phyloP scores from a whole-genome alignment of 352 stramenopile genomes.

The Globisporangium parvum region DNA sequence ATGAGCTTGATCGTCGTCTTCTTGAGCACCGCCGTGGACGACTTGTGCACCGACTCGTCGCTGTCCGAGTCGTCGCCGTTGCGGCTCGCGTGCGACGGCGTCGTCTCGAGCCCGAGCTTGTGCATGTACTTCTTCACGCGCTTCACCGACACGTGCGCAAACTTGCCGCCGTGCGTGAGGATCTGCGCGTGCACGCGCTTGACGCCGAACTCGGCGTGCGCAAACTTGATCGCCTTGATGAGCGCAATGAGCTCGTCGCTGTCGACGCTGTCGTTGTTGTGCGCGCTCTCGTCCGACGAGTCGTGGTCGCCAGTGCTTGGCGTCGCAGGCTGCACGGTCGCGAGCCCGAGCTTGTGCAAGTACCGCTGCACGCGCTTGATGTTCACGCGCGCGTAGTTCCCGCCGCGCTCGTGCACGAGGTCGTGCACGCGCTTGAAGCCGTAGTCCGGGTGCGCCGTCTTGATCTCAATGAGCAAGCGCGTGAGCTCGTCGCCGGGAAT shows the following conservation, averaged over 20 bases:
- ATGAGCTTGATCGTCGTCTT: slow-evolving; percentile 65
- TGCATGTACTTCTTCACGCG: slow-evolving; percentile 84
- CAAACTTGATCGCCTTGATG: slow-evolving; percentile 87
- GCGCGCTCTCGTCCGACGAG: slow-evolving; percentile 19
- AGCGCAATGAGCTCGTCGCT: slow-evolving; percentile 78
- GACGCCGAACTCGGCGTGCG: slow-evolving; percentile 68
- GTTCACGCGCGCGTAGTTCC: slow-evolving; percentile 24
- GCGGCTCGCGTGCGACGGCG: slow-evolving; percentile 11
- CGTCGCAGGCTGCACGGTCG: slow-evolving; percentile 4
- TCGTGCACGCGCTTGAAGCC: slow-evolving; percentile 30
- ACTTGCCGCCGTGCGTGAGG: slow-evolving; percentile 72
- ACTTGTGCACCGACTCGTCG: slow-evolving; percentile 6
- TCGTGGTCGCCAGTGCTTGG: slow-evolving; percentile 5
- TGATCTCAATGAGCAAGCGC: slow-evolving; percentile 32
- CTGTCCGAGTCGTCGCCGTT: slow-evolving; percentile 20
- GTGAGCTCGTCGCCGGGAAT: slow-evolving; percentile 26
- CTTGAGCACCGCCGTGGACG: slow-evolving; percentile 5
- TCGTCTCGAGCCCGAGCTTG: slow-evolving; percentile 58
- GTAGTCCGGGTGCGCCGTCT: slow-evolving; percentile 31
- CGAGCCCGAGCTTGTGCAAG: slow-evolving; percentile 22
- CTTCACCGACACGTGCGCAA: slow-evolving; percentile 63
- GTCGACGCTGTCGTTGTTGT: slow-evolving; percentile 33
- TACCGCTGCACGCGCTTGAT: slow-evolving; percentile 35
- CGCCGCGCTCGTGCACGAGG: slow-evolving; percentile 23
- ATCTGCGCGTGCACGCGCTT: slow-evolving; percentile 83